Conservation (phyloP, 495 filamentous ascomycete genomes). For the Penicillium pulvis region DNA sequence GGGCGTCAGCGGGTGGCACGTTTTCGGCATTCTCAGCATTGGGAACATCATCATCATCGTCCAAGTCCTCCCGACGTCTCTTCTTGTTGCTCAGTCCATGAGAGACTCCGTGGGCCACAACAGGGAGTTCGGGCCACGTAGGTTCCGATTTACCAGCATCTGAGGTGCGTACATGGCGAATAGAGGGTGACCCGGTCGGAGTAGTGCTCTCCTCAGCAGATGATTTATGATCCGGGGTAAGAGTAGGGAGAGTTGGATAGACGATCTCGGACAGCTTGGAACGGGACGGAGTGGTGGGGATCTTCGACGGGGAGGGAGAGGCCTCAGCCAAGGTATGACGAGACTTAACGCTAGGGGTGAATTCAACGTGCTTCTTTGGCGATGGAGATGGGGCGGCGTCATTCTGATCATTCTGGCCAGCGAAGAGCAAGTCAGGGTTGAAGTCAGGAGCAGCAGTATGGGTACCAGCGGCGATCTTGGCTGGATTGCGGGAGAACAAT, state of each 20-base stretch:
- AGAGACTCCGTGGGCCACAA: constrained; percentile 68
- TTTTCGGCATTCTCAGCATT: constrained; percentile 49
- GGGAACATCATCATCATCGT: constrained; percentile 47
- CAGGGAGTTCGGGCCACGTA: constrained; percentile 36
- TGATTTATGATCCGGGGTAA: constrained; percentile 38
- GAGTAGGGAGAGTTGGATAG: constrained; percentile 45
- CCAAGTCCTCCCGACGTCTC: constrained; percentile 56
- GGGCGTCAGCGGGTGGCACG: constrained; percentile 38
- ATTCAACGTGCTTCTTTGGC: constrained; percentile 63
- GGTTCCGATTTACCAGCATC: constrained; percentile 13
- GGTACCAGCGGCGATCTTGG: constrained; percentile 62
- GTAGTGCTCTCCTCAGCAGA: constrained; percentile 4
- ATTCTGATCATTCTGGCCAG: constrained; percentile 26
- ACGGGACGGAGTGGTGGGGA: constrained; percentile 31
- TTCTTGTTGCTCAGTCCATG: constrained; percentile 79
- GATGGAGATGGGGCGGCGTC: constrained; percentile 43
- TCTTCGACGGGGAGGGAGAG: constrained; percentile 50
- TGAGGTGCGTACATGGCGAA: constrained; percentile 44
- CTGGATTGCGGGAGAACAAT: constrained; percentile 61
- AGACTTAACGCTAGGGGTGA: constrained; percentile 55
- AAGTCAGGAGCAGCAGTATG: constrained; percentile 54
- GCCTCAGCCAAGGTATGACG: constrained; percentile 36
- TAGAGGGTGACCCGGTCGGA: constrained; percentile 26
- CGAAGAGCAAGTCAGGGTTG: constrained; percentile 47
- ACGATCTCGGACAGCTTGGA: constrained; percentile 35